Evolutionary conservation across 805 yeast genomes (phyloP).

Genomic region (Sungouiella thailandica): DNA sequence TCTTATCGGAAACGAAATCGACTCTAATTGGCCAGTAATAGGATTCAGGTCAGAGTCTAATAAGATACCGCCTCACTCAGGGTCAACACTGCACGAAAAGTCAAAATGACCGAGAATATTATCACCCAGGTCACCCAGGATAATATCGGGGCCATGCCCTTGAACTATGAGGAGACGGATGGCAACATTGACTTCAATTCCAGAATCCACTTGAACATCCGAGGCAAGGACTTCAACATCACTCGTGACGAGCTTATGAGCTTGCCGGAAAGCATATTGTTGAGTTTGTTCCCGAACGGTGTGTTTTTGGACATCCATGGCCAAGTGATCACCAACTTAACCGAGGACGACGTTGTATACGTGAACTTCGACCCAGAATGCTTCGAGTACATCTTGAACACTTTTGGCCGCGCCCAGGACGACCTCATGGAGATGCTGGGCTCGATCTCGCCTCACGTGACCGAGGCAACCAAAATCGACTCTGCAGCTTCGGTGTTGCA

Average conservation of each 20-base stretch:
- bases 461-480: constrained; percentile 15
- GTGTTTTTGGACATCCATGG: constrained; percentile 77
- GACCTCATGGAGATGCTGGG: constrained; percentile 36
- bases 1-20: too few species aligned
- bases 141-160: constrained; percentile 12
- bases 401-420: constrained; percentile 64
- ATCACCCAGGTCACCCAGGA: constrained; percentile 69
- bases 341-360: constrained; percentile 73
- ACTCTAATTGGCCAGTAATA: too few species aligned
- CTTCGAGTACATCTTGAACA: constrained; percentile 73
- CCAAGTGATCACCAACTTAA: constrained; percentile 68
- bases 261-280: constrained; percentile 82
- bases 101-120: constrained; percentile 41
- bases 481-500: constrained; percentile 60
- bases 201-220: constrained; percentile 68
- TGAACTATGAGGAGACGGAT: constrained; percentile 18
- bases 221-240: constrained; percentile 70
- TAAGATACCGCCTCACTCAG: too few species aligned
- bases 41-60: too few species aligned
- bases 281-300: constrained; percentile 87
- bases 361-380: constrained; percentile 86
- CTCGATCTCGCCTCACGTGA: constrained; percentile 30
- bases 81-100: too few species aligned
- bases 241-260: constrained; percentile 87
- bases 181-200: constrained; percentile 53